These are phyloP conservation scores for Botryosphaeria dothidea DNA, from an alignment of 2,329 filamentous ascomycete species.

Conservation along the genomic window DNA sequence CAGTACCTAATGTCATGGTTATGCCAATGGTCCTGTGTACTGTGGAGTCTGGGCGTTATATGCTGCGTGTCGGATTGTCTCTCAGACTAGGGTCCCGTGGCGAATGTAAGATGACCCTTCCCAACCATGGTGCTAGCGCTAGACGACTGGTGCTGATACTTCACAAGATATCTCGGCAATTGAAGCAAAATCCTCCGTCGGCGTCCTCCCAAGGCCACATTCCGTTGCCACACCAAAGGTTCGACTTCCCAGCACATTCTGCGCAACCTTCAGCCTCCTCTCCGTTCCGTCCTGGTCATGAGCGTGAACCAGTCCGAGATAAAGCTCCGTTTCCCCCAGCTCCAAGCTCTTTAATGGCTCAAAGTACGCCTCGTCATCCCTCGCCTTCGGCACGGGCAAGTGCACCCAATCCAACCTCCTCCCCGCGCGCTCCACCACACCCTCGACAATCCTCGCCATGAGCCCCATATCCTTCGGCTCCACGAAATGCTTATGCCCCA, in stretches of 20 bases:
- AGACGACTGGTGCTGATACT: no score
- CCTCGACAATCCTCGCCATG: conserved; percentile 41
- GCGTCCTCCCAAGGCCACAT: conserved; percentile 38
- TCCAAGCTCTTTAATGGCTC: conserved; percentile 1
- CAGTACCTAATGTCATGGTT: no score
- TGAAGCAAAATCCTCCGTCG: conserved; percentile 29
- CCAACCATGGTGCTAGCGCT: no score
- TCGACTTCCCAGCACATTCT: neutral
- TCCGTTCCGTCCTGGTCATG: conserved; percentile 4
- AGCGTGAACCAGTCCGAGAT: conserved; percentile 12
- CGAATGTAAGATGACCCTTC: no score
- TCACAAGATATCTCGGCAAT: conserved; percentile 23
- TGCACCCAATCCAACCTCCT: conserved; percentile 44
- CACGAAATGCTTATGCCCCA: conserved; percentile 46
- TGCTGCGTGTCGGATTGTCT: no score
- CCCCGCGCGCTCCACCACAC: conserved; percentile 28
- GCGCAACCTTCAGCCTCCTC: neutral
- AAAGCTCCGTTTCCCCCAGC: neutral
- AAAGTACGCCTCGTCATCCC: conserved; percentile 9
- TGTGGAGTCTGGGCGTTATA: no score
- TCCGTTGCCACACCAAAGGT: conserved; percentile 7
- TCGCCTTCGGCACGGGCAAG: conserved; percentile 32
- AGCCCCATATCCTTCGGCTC: conserved; percentile 41
- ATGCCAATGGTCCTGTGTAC: no score
- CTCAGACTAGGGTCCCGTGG: no score